Evolutionary conservation across 768 basidiomycete species (phyloP).

Genomic region (Podaxis sp.): DNA sequence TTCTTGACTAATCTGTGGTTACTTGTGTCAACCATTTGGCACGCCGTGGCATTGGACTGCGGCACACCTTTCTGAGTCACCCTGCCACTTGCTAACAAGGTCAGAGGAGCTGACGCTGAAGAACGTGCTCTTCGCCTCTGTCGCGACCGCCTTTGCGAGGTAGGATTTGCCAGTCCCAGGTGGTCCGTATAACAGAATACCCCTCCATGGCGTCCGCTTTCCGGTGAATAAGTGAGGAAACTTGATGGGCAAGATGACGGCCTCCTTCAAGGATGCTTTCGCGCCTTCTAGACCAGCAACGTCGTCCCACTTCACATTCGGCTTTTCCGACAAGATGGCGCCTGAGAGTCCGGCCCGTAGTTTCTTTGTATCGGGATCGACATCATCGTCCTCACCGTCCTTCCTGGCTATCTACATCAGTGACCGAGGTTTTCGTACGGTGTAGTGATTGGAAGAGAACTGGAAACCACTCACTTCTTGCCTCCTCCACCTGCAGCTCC

Average conservation of each 20-base stretch:
- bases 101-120: constrained; percentile 95
- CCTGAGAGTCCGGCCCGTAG: constrained; percentile 85
- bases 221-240: constrained; percentile 99
- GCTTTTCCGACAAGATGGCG: constrained; percentile 90
- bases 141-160: constrained; percentile 97
- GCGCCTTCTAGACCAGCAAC: constrained; percentile 95
- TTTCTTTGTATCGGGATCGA: constrained; percentile 94
- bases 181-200: constrained; percentile 94
- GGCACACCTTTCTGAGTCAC: constrained; percentile 90
- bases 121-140: constrained; percentile 98
- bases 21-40: background rate
- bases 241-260: constrained; percentile 99
- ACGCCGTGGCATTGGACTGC: background rate
- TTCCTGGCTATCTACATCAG: constrained; percentile 28
- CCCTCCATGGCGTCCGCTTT: constrained; percentile 96
- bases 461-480: constrained; percentile 39
- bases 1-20: constrained; percentile 83
- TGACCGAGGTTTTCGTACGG: background rate
- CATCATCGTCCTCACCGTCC: constrained; percentile 62
- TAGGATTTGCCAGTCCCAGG: constrained; percentile 98
- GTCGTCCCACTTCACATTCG: constrained; percentile 97
- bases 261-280: constrained; percentile 95
- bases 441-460: background rate
- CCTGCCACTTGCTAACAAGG: constrained; percentile 99
- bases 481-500: constrained; percentile 36